phyloP scores from a whole-genome alignment of 2,329 filamentous ascomycete species.

The Alternaria tenuissima region DNA sequence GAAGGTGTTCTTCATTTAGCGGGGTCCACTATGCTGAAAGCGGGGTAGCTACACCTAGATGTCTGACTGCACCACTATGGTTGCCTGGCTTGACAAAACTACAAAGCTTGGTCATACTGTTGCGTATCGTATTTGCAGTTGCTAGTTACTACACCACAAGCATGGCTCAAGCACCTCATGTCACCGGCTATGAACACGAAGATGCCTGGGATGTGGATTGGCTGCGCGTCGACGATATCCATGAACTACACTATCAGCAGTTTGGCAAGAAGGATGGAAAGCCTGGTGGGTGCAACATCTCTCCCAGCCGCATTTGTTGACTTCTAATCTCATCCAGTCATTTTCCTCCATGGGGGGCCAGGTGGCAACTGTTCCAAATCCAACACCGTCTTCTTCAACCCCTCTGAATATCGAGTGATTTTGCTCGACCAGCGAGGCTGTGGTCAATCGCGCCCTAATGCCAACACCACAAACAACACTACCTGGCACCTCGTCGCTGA shows the following conservation, averaged over 20 bases:
- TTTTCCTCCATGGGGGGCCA: conserved; percentile 58
- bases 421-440: conserved; percentile 59
- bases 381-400: conserved; percentile 56
- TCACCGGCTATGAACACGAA: conserved; percentile 42
- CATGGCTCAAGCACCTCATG: conserved; percentile 25
- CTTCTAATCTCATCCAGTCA: conserved; percentile 29
- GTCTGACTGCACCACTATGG: conserved; percentile 12
- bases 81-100: background rate
- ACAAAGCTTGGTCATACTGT: background rate
- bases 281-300: conserved; percentile 37
- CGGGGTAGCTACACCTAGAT: conserved; percentile 16
- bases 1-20: conserved; percentile 16
- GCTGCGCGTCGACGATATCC: conserved; percentile 45
- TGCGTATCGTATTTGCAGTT: background rate
- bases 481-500: conserved; percentile 57
- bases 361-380: conserved; percentile 48
- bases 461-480: conserved; percentile 55
- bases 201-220: conserved; percentile 47
- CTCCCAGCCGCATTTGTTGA: background rate
- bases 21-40: conserved; percentile 15
- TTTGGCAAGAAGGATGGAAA: conserved; percentile 51
- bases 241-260: conserved; percentile 52
- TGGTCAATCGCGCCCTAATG: conserved; percentile 55
- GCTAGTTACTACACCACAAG: background rate
- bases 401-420: conserved; percentile 55